Evolutionary conservation across 2,329 filamentous ascomycete genomes (phyloP).

Genomic region (Sclerotinia spermophila): DNA sequence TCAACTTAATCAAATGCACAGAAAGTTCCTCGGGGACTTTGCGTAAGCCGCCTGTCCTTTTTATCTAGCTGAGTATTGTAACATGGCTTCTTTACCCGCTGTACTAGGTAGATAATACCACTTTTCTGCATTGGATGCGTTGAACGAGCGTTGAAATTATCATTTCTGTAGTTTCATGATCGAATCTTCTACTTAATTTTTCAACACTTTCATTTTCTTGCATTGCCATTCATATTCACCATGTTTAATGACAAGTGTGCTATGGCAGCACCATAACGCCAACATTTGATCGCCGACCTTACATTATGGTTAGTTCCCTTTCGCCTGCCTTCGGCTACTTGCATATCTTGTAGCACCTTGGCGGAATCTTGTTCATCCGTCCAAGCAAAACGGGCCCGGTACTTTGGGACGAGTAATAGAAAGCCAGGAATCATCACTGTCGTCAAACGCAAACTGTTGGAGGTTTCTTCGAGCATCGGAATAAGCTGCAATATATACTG

Average conservation of each 20-base stretch:
- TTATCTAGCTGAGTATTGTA: neutral
- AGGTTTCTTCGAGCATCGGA: neutral
- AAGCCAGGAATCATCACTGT: slow-evolving; percentile 7
- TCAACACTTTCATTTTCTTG: neutral
- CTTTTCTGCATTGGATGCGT: neutral
- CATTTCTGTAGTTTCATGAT: neutral
- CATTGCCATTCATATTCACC: neutral
- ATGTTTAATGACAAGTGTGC: neutral
- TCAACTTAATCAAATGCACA: slow-evolving; percentile 1
- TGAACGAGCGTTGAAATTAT: neutral
- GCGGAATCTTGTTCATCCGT: slow-evolving; percentile 9
- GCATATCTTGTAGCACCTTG: slow-evolving; percentile 13
- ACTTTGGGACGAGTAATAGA: slow-evolving; percentile 6
- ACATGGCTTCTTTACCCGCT: neutral
- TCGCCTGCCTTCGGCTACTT: slow-evolving; percentile 9
- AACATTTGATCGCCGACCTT: slow-evolving; percentile 18
- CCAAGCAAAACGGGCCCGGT: slow-evolving; percentile 11
- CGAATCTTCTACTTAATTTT: neutral
- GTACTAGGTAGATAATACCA: neutral
- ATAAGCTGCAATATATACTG: slow-evolving; percentile 12
- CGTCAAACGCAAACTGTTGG: slow-evolving; percentile 9
- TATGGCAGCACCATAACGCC: slow-evolving; percentile 3
- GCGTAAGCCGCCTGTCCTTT: neutral
- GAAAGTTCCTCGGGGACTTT: slow-evolving; percentile 12
- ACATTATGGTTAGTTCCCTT: slow-evolving; percentile 2